These are phyloP conservation scores for Curvularia sp. DNA, from an alignment of 2,329 filamentous ascomycete species.

Conservation along the genomic window DNA sequence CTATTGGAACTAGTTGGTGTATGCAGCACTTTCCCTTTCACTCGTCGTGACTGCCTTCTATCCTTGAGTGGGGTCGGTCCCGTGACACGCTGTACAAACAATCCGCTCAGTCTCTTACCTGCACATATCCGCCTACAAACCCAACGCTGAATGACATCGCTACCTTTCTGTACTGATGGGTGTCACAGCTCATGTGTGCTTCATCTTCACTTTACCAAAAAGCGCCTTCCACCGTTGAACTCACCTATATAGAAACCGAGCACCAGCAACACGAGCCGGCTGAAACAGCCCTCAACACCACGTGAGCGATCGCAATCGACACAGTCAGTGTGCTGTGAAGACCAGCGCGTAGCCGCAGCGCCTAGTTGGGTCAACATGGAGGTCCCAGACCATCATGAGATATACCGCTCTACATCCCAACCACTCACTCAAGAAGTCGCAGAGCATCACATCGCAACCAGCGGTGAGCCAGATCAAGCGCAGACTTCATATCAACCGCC, in stretches of 20 bases:
- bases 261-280: conserved; percentile 3
- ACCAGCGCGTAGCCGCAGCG: neutral
- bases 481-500: neutral
- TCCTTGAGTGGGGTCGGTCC: conserved; percentile 7
- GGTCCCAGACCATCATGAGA: neutral
- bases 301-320: neutral
- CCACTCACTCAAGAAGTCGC: neutral
- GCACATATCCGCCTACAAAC: conserved; percentile 1
- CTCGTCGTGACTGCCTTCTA: conserved; percentile 11
- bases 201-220: conserved; percentile 16
- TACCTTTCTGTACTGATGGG: neutral
- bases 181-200: conserved; percentile 15
- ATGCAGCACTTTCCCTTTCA: neutral
- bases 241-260: conserved; percentile 8
- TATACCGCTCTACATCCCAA: neutral
- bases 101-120: neutral
- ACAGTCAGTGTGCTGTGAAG: neutral
- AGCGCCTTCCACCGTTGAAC: conserved; percentile 9
- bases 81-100: conserved; percentile 13
- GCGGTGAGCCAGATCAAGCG: neutral
- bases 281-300: neutral
- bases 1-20: neutral
- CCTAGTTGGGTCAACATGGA: conserved; percentile 3
- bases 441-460: neutral
- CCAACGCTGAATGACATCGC: neutral